Conservation (phyloP, 31 red algal species). For the Endocladia muricata region DNA sequence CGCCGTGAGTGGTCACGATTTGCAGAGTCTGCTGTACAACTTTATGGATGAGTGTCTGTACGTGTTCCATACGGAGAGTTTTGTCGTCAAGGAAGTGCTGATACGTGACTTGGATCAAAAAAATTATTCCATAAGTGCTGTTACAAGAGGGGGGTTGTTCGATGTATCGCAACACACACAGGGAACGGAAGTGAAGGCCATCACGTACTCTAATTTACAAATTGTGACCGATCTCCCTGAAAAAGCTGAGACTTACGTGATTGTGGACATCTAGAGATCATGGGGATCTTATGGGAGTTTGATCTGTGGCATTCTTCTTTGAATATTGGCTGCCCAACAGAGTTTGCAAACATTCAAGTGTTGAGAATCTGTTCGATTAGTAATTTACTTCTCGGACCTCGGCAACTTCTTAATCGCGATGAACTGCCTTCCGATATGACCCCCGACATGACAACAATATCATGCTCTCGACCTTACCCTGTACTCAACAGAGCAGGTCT, state of each 20-base stretch:
- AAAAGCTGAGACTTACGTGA: conserved; percentile 63
- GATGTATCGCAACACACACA: conserved; percentile 40
- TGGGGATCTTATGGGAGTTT: conserved; percentile 31
- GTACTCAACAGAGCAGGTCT: too few species aligned
- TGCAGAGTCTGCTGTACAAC: conserved; percentile 78
- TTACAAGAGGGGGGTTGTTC: conserved; percentile 40
- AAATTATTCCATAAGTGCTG: conserved; percentile 12
- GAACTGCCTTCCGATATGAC: too few species aligned
- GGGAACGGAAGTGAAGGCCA: conserved; percentile 96
- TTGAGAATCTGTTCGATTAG: conserved; percentile 1
- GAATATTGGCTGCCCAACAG: conserved; percentile 15
- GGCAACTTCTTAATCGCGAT: not conserved
- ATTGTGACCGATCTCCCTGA: conserved; percentile 32
- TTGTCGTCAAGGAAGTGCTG: conserved; percentile 54
- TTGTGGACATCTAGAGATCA: conserved; percentile 83
- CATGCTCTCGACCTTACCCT: too few species aligned
- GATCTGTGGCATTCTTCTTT: conserved; percentile 52
- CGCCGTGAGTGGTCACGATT: conserved; percentile 69
- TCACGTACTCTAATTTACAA: conserved; percentile 94
- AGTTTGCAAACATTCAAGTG: too few species aligned
- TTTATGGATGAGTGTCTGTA: conserved; percentile 91
- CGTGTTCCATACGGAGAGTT: conserved; percentile 67
- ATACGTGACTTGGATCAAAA: conserved; percentile 36
- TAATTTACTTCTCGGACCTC: not conserved
- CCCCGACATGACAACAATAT: too few species aligned